A percentile compares a stretch with the other conserved stretches of the same genome.
Evolutionary conservation across 106 monocot species (phyloP).

Genomic region (Dactylorhiza incarnata): DNA sequence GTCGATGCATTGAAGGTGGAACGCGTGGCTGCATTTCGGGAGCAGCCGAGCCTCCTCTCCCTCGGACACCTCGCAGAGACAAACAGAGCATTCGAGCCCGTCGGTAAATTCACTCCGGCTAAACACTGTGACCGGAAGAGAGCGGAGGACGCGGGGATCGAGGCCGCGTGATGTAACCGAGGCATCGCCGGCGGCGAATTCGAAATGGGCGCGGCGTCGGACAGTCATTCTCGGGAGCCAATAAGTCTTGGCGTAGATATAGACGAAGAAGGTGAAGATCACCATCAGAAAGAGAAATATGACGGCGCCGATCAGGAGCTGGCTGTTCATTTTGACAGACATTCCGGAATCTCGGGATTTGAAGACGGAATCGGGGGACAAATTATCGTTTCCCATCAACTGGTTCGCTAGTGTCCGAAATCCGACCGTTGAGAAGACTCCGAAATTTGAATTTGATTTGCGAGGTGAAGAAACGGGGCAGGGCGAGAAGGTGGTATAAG

Average conservation of each 20-base stretch:
- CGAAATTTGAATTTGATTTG: too few species aligned
- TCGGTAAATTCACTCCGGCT: not conserved
- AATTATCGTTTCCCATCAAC: too few species aligned
- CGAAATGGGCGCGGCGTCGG: slow-evolving; percentile 1
- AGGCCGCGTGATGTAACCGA: slow-evolving; percentile 5
- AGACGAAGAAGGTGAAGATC: slow-evolving; percentile 27
- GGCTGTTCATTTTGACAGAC: slow-evolving; percentile 8
- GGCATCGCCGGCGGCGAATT: not conserved
- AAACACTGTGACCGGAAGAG: slow-evolving; percentile 15
- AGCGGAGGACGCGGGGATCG: slow-evolving; percentile 8
- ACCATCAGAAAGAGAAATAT: slow-evolving; percentile 24
- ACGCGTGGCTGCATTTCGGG: slow-evolving; percentile 39
- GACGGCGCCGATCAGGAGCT: slow-evolving; percentile 24
- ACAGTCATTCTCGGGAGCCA: not conserved
- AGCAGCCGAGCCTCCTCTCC: slow-evolving; percentile 32
- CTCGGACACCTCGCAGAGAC: slow-evolving; percentile 19
- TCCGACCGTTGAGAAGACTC: too few species aligned
- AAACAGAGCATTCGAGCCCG: slow-evolving; percentile 26
- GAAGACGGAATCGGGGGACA: too few species aligned
- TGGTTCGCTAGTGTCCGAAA: too few species aligned
- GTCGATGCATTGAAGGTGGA: slow-evolving; percentile 50
- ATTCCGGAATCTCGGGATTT: not conserved
- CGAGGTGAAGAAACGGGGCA: too few species aligned
- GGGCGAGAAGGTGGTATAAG: too few species aligned
- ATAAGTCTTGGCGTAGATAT: slow-evolving; percentile 22